A percentile compares a stretch with the other conserved stretches of the same genome.
Conservation (phyloP, 352 stramenopile species). For the Thraustochytrium striatum region DNA sequence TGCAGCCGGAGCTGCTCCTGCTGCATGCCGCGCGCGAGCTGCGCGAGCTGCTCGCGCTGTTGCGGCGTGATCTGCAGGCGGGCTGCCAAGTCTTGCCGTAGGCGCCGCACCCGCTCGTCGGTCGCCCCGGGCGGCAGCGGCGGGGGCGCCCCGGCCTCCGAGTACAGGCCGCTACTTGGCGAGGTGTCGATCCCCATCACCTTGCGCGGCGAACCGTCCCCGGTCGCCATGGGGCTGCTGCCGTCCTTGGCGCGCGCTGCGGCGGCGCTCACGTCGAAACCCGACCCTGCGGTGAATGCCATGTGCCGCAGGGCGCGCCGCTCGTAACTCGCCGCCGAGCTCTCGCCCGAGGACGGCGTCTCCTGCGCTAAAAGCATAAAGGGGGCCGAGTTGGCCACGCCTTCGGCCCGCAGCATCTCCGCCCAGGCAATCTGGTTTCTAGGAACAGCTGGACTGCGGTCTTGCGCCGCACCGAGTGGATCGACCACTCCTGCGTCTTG, state of each 20-base stretch:
- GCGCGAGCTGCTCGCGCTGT: not conserved
- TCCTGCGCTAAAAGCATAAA: too few species aligned
- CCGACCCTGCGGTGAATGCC: too few species aligned
- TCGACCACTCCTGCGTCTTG: not conserved
- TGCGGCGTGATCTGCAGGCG: conserved; percentile 2
- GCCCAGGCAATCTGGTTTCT: not conserved
- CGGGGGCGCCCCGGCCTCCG: not conserved
- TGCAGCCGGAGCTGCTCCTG: conserved; percentile 21
- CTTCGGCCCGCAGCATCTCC: not conserved
- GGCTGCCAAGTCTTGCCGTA: not conserved
- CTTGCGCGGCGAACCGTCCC: conserved; percentile 19
- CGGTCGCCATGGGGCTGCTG: too few species aligned
- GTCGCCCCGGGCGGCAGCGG: not conserved
- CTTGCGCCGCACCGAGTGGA: not conserved
- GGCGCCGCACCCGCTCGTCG: not conserved
- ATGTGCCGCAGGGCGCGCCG: too few species aligned
- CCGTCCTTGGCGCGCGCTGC: too few species aligned
- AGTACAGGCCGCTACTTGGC: not conserved
- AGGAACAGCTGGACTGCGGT: not conserved
- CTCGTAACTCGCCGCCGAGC: too few species aligned
- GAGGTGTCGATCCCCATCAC: not conserved
- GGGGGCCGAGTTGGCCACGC: not conserved
- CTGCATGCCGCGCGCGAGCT: conserved; percentile 15
- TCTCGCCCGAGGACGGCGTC: too few species aligned
- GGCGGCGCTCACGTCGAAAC: too few species aligned